Conservation (phyloP, 176 grass and related monocot genomes). For the Avena eriantha region DNA sequence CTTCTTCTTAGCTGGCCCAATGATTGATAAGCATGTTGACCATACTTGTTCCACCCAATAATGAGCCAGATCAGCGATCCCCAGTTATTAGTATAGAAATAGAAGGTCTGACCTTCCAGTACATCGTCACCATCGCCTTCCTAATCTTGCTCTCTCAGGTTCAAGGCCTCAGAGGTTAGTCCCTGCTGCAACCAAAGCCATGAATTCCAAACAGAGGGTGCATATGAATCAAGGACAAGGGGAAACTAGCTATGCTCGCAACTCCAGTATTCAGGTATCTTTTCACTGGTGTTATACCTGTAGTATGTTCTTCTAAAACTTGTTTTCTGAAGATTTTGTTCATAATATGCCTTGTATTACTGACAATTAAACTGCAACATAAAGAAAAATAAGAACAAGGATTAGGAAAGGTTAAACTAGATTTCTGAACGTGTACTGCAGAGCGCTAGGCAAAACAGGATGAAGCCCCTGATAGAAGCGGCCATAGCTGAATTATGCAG, state of each 20-base stretch:
- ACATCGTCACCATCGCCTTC: background rate
- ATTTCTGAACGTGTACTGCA: background rate
- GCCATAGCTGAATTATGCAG: background rate
- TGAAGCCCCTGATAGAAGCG: constrained; percentile 37
- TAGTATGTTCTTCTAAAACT: no score
- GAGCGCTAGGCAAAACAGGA: background rate
- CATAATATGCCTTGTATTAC: background rate
- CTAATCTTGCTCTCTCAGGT: background rate
- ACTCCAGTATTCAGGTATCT: no score
- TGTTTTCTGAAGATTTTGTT: background rate
- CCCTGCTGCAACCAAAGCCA: background rate
- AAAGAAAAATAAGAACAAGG: background rate
- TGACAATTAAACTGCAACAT: background rate
- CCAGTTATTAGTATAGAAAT: background rate
- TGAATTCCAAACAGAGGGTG: no score
- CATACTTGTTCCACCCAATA: background rate
- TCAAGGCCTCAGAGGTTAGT: background rate
- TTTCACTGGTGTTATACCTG: no score
- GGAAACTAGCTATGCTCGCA: no score
- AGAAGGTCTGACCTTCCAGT: background rate
- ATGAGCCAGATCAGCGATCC: background rate
- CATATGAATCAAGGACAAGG: no score
- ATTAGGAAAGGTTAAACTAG: background rate
- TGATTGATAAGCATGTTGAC: background rate
- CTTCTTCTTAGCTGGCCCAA: background rate